Evolutionary conservation across 306 rosid genomes (phyloP), one percentile per base, ranked within the genome.

Genomic region (Abrus pulchellus): DNA sequence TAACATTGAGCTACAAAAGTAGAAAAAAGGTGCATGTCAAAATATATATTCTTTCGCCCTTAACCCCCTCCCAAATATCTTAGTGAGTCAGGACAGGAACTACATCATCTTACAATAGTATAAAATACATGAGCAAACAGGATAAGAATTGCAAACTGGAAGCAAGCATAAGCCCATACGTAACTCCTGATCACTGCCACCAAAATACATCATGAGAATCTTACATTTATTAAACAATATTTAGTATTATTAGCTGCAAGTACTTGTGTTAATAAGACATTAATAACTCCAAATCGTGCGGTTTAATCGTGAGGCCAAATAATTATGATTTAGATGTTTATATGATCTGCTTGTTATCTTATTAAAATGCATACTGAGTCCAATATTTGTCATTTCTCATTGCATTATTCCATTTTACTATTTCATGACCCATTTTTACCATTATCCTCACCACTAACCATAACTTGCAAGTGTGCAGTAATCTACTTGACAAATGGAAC

Each of bases 101-200:
- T 29, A n/a, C 68, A 54, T 82, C 56, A 79, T 77, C 97, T 90
- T 92, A 92, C 97, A 9, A 92, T 83, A 34, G 90, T 85, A 81
- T 88, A 92, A 83, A 90, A 92, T 68, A 90, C 57, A 76, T 89
- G 96, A 67, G 92, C 94, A 80, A 91, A 86, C 49, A 93, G 86
- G 87, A 93, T 84, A 85, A 93, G 88, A 30, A 89, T 84, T 59
- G 94, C 96, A 29, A 93, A 93, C 90, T 93, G 97, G 89, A 93
- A 93, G 77, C 91, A 90, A 60, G 97, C 94, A 87, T 91, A 91
- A 56, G 94, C 94, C 97, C 97, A 93, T 72, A 89, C 81, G 89
- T 82, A 93, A 77, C 88, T 85, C 86, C 90, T 83, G 92, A 88
- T 93, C 75, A 87, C 97, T 91, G 91, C 81, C 82, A 88, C 48